Evolutionary conservation across 306 rosid species (phyloP).

Genomic region (Pterocarpus santalinus): DNA sequence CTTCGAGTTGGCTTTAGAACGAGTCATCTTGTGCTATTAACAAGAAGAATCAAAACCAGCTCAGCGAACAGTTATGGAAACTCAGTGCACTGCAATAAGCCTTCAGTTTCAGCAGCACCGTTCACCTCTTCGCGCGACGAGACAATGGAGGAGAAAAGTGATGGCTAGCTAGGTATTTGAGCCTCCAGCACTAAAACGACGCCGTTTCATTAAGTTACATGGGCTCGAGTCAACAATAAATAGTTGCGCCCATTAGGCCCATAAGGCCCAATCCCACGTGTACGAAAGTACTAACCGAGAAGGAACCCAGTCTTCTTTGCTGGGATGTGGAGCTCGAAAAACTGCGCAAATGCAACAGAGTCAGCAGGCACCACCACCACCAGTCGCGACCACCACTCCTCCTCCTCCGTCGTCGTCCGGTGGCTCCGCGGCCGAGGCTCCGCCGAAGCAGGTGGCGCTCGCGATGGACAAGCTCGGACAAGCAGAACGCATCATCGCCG

Average conservation of each 20-base stretch:
- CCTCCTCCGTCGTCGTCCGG: conserved; percentile 49
- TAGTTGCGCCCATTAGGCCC: neutral
- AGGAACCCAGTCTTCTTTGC: neutral
- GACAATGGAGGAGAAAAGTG: neutral
- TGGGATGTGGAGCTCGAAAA: conserved; percentile 12
- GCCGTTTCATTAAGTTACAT: neutral
- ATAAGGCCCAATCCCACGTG: conserved; percentile 45
- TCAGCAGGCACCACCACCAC: conserved; percentile 54
- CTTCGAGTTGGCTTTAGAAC: conserved; percentile 65
- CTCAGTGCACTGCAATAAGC: neutral
- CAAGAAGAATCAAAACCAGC: neutral
- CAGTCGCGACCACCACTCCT: conserved; percentile 53
- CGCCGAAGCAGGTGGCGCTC: conserved; percentile 91
- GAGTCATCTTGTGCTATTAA: conserved; percentile 56
- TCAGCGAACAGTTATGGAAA: neutral
- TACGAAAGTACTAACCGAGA: conserved; percentile 40
- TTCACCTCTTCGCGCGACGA: neutral
- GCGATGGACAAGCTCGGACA: conserved; percentile 90
- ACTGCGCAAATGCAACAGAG: conserved; percentile 58
- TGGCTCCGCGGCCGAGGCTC: conserved; percentile 70
- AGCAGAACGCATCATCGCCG: conserved; percentile 87
- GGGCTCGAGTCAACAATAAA: neutral
- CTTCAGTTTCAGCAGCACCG: neutral
- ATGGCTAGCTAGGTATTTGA: neutral
- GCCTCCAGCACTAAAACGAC: neutral